Evolutionary conservation across 257 asterid genomes (phyloP), one percentile per base, ranked within the genome.

Genomic region (Jacaranda mimosifolia): DNA sequence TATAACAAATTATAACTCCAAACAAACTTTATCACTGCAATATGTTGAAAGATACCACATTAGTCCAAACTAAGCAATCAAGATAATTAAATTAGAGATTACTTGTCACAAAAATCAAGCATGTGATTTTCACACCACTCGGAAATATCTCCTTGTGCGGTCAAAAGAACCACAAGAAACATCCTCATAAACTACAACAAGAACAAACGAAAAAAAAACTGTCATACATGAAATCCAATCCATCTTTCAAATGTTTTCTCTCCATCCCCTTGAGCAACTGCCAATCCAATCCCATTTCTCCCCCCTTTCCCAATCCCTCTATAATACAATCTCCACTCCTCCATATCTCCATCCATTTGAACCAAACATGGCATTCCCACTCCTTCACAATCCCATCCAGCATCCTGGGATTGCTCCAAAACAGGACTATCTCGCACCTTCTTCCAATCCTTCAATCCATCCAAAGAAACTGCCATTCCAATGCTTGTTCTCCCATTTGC

Each of bases 211-310:
- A 52, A 75, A 15, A 67, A 43, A 72, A 4, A 13, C 19, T 10
- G 46, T 89, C 85, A 90, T 75, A 92, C 69, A 68, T 83, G 85
- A 79, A 91, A 87, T 53, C 90, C 97, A 59, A 85, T 84, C 91
- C 97, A 91, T 85, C 92, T 89, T 11, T 85, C 70, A 71, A 94
- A 89, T 52, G 66, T 73, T 12, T 70, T 13, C 36, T 79, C 49
- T 14, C 81, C 87, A 82, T 63, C 60, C 19, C 91, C 97, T 75
- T 91, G 62, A 74, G 89, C 88, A 0, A 89, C 80, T 4, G 97
- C 97, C 90, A 94, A 75, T 8, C 98, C 98, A 82, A 94, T 88
- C 48, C 98, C 96, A 45, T 82, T 86, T 76, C 85, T 91, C n/a
- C 97, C 95, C 17, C 70, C 91, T 76, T 79, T 74, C 15, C 97